Evolutionary conservation across 1,284 basidiomycete genomes (phyloP).

Genomic region (Marasmius sp.): DNA sequence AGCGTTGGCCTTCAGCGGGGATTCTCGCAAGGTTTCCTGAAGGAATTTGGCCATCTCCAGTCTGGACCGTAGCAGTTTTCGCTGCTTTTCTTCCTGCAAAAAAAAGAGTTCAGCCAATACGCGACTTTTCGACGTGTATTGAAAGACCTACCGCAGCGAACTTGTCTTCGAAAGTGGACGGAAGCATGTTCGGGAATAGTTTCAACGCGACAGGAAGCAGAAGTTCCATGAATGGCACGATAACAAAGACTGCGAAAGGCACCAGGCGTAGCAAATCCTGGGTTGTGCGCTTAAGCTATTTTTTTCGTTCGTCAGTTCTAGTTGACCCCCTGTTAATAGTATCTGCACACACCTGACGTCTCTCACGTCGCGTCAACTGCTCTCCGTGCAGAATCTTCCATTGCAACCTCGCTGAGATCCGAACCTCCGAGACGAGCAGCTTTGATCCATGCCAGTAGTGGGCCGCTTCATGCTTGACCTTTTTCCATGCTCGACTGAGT

Average conservation of each 20-base stretch:
- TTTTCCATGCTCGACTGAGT: conserved; percentile 75
- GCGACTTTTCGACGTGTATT: background rate
- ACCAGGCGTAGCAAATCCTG: conserved; percentile 90
- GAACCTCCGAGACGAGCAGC: conserved; percentile 91
- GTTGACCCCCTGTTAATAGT: background rate
- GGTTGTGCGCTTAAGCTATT: conserved; percentile 88
- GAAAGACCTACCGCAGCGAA: conserved; percentile 72
- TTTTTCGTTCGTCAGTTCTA: background rate
- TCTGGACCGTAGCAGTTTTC: conserved; percentile 91
- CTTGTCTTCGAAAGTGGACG: conserved; percentile 98
- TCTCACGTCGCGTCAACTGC: conserved; percentile 87
- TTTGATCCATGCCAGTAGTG: conserved; percentile 99
- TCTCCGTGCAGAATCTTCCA: conserved; percentile 94
- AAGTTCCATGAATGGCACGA: conserved; percentile 98
- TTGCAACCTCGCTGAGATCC: conserved; percentile 86
- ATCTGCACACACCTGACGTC: conserved; percentile 74
- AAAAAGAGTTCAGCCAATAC: background rate
- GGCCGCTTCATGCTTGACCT: conserved; percentile 92
- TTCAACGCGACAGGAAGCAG: conserved; percentile 96
- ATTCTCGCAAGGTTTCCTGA: conserved; percentile 95
- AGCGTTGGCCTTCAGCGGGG: conserved; percentile 88
- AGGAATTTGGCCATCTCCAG: conserved; percentile 99
- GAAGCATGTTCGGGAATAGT: conserved; percentile 98
- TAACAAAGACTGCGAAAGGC: conserved; percentile 92
- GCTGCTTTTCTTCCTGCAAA: conserved; percentile 92